Evolutionary conservation across 306 rosid genomes (phyloP), one percentile per base, ranked within the genome.

Genomic region (Carpinus fangiana): DNA sequence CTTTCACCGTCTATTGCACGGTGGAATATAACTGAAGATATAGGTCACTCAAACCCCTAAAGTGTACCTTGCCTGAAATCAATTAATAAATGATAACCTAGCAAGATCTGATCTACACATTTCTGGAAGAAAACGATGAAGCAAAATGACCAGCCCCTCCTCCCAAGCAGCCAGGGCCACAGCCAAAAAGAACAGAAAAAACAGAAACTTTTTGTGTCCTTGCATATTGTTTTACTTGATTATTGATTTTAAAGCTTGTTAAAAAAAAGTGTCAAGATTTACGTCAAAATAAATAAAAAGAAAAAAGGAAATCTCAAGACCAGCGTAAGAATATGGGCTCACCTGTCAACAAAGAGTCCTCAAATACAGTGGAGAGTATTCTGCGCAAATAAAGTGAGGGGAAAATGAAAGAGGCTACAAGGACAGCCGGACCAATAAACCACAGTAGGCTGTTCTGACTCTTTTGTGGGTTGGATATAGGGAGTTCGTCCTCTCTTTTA

Each of bases 331-430:
- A 72, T 73, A 68, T 18, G 76, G 75, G 78, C 84, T 83, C 76
- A 90, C 98, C 98, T 78, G 99, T 95, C 75, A 95, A 82, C 86
- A 95, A 79, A 48, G 99, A 95, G 87, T 95, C 99, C 90, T 95
- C 99, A 84, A 91, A 95, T 79, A 95, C 60, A 73, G 86, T 79
- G 67, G 96, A 91, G 23, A 95, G 90, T 52, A 91, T 73, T 90
- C 84, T 87, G 51, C 98, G 97, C 79, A 95, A 74, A 85, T 95
- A 93, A 21, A 95, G 96, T 1, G 99, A 93, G 31, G 99, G 99
- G 80, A 93, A 91, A 81, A 95, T 85, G 88, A 95, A 95, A 66
- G 99, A 95, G 73, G 98, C 92, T 67, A 95, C 96, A 20, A 95
- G 98, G 73, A 95, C 86, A 23, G 97, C 87, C 43, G 99, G 99